Evolutionary conservation across 345 rosid species (phyloP), one percentile per base, ranked within the genome.

Genomic region (Eucalyptus cloeziana): DNA sequence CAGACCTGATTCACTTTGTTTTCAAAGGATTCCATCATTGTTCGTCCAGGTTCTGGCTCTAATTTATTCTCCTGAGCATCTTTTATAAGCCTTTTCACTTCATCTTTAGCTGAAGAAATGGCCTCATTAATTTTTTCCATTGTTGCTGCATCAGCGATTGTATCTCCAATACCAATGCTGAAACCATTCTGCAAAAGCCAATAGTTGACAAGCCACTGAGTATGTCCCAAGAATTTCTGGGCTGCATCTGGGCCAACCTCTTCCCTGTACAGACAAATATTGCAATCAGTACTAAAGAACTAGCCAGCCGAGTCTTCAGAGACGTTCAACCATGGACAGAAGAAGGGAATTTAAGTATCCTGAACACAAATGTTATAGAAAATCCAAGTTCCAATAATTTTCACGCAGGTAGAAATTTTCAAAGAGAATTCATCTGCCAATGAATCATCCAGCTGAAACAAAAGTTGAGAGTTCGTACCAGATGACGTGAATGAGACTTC

Each of bases 221-320:
- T 97, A 89, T 97, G 99, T 50, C 99, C 99, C 89, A 97, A 94
- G 92, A 97, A 97, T 89, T 96, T 97, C 89, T 98, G 96, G 83
- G 99, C 99, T 27, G 99, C 98, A 96, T 97, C 99, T 49, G 99
- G 99, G 88, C 99, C 99, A 91, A 97, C 98, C 90, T 97, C 99
- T 93, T 97, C 99, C 99, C 99, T 97, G 92, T 80, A 33, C 50
- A 88, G 58, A 88, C 76, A 12, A 69, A 89, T 60, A 88, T 31
- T 45, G 33, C 87, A 16, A 16, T 49, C 24, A 86, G 31, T 30
- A 49, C 33, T 86, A n/a, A 86, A 86, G 56, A 86, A 86, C 56
- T 49, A 27, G 60, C 87, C 40, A 44, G 19, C 44, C 24, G 13
- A 71, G 25, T 71, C 44, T 71, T 71, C 25, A 17, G 25, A 71